Percentiles rank a stretch among this genome's conserved stretches.
These are phyloP conservation scores for Lasiosphaeria hispida DNA, from an alignment of 495 filamentous ascomycete species.

Conservation along the genomic window DNA sequence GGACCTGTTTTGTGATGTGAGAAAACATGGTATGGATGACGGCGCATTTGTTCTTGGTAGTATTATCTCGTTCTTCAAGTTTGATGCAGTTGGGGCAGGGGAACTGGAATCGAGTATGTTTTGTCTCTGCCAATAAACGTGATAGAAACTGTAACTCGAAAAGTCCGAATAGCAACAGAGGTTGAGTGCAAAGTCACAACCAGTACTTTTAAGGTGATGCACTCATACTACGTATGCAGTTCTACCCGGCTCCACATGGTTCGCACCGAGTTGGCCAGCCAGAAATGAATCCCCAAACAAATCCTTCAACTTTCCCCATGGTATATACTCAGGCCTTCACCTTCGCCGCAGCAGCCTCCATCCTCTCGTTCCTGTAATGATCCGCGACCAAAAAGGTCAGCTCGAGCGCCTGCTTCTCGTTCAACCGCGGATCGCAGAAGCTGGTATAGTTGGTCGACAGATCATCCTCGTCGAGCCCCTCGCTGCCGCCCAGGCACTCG, in stretches of 20 bases:
- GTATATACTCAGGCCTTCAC: too few relatives aligned
- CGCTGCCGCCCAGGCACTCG: conserved; percentile 90
- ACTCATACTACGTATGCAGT: too few relatives aligned
- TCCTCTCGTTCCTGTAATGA: conserved; percentile 55
- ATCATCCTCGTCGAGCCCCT: conserved; percentile 82
- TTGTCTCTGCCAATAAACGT: too few relatives aligned
- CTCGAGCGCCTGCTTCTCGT: conserved; percentile 97
- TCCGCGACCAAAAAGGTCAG: conserved; percentile 90
- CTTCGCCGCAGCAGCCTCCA: conserved; percentile 8
- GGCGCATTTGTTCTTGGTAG: too few relatives aligned
- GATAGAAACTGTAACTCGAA: too few relatives aligned
- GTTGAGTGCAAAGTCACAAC: too few relatives aligned
- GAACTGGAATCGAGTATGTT: too few relatives aligned
- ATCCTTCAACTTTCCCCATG: not conserved
- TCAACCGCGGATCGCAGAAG: conserved; percentile 91
- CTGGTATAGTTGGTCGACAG: conserved; percentile 84
- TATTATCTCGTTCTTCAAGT: too few relatives aligned
- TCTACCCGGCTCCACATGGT: too few relatives aligned
- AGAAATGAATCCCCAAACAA: not conserved
- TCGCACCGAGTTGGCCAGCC: too few relatives aligned
- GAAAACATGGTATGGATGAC: not conserved
- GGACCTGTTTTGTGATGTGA: not conserved
- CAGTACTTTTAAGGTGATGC: not conserved
- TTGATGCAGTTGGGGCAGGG: too few relatives aligned
- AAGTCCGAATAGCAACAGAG: too few relatives aligned